phyloP scores from a whole-genome alignment of 1,284 basidiomycete genomes.

The Puccinia triticina region DNA sequence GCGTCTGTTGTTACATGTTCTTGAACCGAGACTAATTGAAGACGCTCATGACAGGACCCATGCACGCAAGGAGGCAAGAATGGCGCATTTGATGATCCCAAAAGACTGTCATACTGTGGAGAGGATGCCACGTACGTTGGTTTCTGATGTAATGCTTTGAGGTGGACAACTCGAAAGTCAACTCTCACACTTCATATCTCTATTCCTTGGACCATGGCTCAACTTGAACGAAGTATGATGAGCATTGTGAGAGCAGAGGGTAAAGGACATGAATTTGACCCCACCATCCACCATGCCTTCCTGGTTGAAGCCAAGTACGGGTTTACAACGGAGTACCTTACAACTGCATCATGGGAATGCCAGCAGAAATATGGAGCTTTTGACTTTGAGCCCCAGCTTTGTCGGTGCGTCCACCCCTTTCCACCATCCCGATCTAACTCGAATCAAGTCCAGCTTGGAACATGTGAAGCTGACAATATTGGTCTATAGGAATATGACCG shows the following conservation, averaged over 20 bases:
- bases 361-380: slow-evolving; percentile 37
- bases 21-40: neutral
- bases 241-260: slow-evolving; percentile 28
- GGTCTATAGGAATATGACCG: slow-evolving; percentile 12
- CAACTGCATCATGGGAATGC: slow-evolving; percentile 47
- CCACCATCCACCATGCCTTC: slow-evolving; percentile 1
- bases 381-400: slow-evolving; percentile 36
- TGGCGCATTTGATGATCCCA: slow-evolving; percentile 39
- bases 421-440: neutral
- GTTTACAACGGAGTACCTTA: slow-evolving; percentile 43
- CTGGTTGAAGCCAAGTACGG: slow-evolving; percentile 43
- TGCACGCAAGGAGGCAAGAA: slow-evolving; percentile 35
- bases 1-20: neutral
- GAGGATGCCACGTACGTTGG: slow-evolving; percentile 31
- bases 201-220: neutral
- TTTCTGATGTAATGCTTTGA: neutral
- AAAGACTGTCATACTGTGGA: slow-evolving; percentile 42
- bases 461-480: neutral
- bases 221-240: slow-evolving; percentile 40
- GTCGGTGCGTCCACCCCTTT: slow-evolving; percentile 33
- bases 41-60: slow-evolving; percentile 23
- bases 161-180: neutral
- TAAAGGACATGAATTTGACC: neutral
- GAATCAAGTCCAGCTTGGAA: neutral
- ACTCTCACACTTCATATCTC: neutral